phyloP scores from a whole-genome alignment of 176 grass and related monocot genomes.

The Echinochloa phyllopogon region DNA sequence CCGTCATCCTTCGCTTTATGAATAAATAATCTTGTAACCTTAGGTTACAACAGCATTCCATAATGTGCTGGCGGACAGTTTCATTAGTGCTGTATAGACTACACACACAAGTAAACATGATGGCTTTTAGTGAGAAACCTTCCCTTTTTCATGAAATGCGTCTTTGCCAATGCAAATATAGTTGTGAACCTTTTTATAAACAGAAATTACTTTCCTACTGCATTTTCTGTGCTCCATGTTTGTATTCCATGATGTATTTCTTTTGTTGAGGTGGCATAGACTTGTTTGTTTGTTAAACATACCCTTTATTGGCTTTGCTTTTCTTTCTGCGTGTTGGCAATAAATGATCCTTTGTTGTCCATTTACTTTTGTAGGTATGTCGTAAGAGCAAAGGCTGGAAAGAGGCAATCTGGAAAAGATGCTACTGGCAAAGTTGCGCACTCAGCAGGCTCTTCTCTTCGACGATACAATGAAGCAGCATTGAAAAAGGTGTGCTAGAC shows the following conservation, averaged over 20 bases:
- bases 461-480: slow-evolving; percentile 89
- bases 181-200: slow-evolving; percentile 11
- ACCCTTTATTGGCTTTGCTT: background rate
- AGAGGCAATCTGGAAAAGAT: slow-evolving; percentile 95
- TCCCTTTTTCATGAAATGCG: slow-evolving; percentile 1
- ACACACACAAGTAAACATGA: background rate
- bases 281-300: background rate
- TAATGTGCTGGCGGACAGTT: background rate
- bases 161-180: background rate
- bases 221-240: background rate
- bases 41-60: background rate
- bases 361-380: slow-evolving; percentile 75
- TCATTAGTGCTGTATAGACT: background rate
- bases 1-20: background rate
- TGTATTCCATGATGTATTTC: background rate
- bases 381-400: slow-evolving; percentile 96
- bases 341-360: slow-evolving; percentile 9
- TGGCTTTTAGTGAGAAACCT: background rate
- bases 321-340: slow-evolving; percentile 6
- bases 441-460: slow-evolving; percentile 90
- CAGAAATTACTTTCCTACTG: background rate
- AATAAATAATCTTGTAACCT: background rate
- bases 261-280: background rate
- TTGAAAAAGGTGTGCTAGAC: slow-evolving; percentile 74
- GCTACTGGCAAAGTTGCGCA: slow-evolving; percentile 88